Conservation (phyloP, 2,329 filamentous ascomycete genomes). For the Teratosphaeria nubilosa region DNA sequence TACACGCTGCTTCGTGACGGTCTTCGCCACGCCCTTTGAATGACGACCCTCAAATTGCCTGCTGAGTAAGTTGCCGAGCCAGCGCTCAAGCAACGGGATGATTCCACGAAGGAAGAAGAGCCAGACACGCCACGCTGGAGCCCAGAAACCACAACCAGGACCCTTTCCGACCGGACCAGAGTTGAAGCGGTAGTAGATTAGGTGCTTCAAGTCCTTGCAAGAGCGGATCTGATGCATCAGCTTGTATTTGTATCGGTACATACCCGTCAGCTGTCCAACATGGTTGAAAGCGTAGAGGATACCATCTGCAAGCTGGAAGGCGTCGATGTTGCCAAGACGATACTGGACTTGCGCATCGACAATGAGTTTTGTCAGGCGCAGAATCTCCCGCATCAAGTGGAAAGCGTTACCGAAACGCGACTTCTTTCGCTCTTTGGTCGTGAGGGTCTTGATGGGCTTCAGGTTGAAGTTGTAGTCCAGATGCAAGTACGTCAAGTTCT, state of each 20-base stretch:
- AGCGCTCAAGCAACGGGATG: slow-evolving; percentile 89
- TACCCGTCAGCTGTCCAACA: slow-evolving; percentile 92
- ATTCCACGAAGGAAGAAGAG: slow-evolving; percentile 99
- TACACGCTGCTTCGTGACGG: slow-evolving; percentile 96
- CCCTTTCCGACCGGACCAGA: slow-evolving; percentile 94
- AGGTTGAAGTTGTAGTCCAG: slow-evolving; percentile 99
- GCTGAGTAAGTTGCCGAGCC: slow-evolving; percentile 92
- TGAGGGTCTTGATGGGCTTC: slow-evolving; percentile 97
- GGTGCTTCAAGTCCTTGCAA: slow-evolving; percentile 96
- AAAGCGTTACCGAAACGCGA: slow-evolving; percentile 98
- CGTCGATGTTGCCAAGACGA: slow-evolving; percentile 92
- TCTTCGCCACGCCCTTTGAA: slow-evolving; percentile 98
- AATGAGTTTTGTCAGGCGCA: slow-evolving; percentile 91
- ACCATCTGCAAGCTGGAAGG: slow-evolving; percentile 95
- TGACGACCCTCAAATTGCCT: slow-evolving; percentile 97
- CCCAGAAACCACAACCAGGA: slow-evolving; percentile 97
- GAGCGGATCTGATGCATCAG: slow-evolving; percentile 99
- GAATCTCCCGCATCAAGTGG: slow-evolving; percentile 95
- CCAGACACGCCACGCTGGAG: slow-evolving; percentile 97
- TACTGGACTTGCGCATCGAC: slow-evolving; percentile 98
- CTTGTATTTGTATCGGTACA: slow-evolving; percentile 99
- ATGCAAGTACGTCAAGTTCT: slow-evolving; percentile 96
- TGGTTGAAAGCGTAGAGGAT: slow-evolving; percentile 99
- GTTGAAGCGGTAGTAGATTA: slow-evolving; percentile 99
- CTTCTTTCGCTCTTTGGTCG: slow-evolving; percentile 98